phyloP scores from a whole-genome alignment of 192 early-diverging fungal species.

The Entomortierella beljakovae region DNA sequence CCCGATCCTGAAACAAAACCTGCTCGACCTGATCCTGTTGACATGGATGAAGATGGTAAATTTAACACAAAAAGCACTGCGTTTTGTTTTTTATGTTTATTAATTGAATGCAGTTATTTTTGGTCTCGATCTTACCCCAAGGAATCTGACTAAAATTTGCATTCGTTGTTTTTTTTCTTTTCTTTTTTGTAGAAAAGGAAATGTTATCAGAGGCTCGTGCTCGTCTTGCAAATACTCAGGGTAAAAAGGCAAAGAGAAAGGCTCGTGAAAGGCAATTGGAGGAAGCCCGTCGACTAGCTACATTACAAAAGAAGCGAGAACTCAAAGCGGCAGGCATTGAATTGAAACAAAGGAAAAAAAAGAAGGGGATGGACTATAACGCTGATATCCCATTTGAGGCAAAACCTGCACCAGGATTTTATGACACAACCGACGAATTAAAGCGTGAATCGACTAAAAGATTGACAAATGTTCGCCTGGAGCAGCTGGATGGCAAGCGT shows the following conservation, averaged over 20 bases:
- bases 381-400: slow-evolving; percentile 96
- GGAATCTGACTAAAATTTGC: too few relatives aligned
- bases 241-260: slow-evolving; percentile 99
- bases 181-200: slow-evolving; percentile 84
- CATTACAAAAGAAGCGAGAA: slow-evolving; percentile 95
- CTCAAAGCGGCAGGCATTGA: slow-evolving; percentile 99
- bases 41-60: slow-evolving; percentile 95
- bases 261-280: slow-evolving; percentile 97
- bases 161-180: too few relatives aligned
- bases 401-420: slow-evolving; percentile 89
- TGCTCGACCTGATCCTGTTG: slow-evolving; percentile 97
- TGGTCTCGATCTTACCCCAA: not conserved
- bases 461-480: slow-evolving; percentile 77
- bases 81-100: too few relatives aligned
- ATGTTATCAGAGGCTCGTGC: slow-evolving; percentile 99
- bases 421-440: slow-evolving; percentile 90
- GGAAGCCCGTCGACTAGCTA: slow-evolving; percentile 90
- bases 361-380: slow-evolving; percentile 92
- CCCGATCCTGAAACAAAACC: slow-evolving; percentile 97
- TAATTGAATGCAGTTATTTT: too few relatives aligned
- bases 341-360: slow-evolving; percentile 74
- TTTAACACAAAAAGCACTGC: not conserved
- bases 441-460: slow-evolving; percentile 71
- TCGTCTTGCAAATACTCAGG: slow-evolving; percentile 98
- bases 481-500: slow-evolving; percentile 89